Conservation (phyloP, 1,139 yeast species). For the Suhomyces chickasaworum region DNA sequence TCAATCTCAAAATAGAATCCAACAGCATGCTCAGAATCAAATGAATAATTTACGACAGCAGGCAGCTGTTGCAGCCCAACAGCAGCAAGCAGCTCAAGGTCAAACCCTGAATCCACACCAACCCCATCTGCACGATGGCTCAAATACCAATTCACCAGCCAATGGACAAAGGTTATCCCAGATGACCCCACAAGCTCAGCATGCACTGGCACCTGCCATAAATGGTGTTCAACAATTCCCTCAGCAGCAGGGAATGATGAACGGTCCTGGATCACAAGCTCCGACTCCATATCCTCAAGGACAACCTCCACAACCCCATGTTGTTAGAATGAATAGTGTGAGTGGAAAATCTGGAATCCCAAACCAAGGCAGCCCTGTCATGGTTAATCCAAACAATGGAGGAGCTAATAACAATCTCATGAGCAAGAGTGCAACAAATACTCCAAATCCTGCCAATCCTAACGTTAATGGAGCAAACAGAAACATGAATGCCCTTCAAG, state of each 20-base stretch:
- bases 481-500: conserved; percentile 56
- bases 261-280: conserved; percentile 11
- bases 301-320: conserved; percentile 19
- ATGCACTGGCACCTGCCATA: conserved; percentile 22
- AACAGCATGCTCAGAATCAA: conserved; percentile 54
- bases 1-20: conserved; percentile 37
- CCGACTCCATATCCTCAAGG: conserved; percentile 11
- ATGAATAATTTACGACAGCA: conserved; percentile 55
- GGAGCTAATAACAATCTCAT: conserved; percentile 11
- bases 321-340: conserved; percentile 20
- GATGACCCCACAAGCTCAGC: conserved; percentile 24
- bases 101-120: conserved; percentile 18
- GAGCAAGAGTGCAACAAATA: conserved; percentile 6
- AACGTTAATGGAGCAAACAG: conserved; percentile 19
- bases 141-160: conserved; percentile 24
- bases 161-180: conserved; percentile 22
- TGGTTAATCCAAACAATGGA: conserved; percentile 10
- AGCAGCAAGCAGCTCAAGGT: conserved; percentile 24
- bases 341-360: conserved; percentile 14
- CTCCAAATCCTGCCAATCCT: conserved; percentile 8
- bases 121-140: conserved; percentile 19
- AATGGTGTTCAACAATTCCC: conserved; percentile 20
- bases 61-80: conserved; percentile 39
- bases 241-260: conserved; percentile 17
- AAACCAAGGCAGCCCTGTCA: conserved; percentile 15